These are phyloP conservation scores for Hypoxylon sp. DNA, from an alignment of 2,329 filamentous ascomycete genomes.

Conservation along the genomic window DNA sequence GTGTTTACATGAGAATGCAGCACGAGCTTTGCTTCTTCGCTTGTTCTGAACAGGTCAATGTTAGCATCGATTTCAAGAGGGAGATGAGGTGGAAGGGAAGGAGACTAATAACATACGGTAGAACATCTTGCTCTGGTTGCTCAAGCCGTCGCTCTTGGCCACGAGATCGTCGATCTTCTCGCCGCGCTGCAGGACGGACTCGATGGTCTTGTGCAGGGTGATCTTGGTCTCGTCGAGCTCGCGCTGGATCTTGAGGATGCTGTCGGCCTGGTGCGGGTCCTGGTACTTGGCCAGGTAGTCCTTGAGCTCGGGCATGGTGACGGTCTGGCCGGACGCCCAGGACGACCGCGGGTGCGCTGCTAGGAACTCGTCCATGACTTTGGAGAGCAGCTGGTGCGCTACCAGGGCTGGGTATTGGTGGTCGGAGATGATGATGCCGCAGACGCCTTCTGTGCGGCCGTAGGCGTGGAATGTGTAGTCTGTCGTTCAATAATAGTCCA, in stretches of 20 bases:
- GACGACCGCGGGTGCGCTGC: constrained; percentile 78
- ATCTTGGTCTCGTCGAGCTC: constrained; percentile 99
- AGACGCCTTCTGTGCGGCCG: constrained; percentile 80
- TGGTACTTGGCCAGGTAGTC: constrained; percentile 83
- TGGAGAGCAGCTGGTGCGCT: constrained; percentile 88
- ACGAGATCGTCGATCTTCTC: constrained; percentile 98
- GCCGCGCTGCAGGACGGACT: constrained; percentile 87
- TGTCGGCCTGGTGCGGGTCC: constrained; percentile 89
- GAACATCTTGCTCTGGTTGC: constrained; percentile 96
- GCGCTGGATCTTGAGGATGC: constrained; percentile 95
- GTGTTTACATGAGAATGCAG: constrained; percentile 76
- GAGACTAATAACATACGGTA: constrained; percentile 74
- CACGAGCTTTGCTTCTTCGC: constrained; percentile 87
- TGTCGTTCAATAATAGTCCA: constrained; percentile 43
- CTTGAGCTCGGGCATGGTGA: constrained; percentile 81
- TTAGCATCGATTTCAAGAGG: constrained; percentile 33
- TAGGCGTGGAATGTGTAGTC: constrained; percentile 86
- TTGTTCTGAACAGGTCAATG: constrained; percentile 61
- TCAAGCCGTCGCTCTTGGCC: constrained; percentile 91
- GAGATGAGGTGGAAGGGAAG: background rate
- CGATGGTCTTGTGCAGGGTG: constrained; percentile 96
- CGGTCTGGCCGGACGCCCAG: constrained; percentile 71
- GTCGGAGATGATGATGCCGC: constrained; percentile 83
- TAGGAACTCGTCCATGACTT: constrained; percentile 90
- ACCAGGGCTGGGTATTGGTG: constrained; percentile 82